These are phyloP conservation scores for Trichoderma koningiopsis DNA, from an alignment of 2,329 filamentous ascomycete genomes.

Conservation along the genomic window DNA sequence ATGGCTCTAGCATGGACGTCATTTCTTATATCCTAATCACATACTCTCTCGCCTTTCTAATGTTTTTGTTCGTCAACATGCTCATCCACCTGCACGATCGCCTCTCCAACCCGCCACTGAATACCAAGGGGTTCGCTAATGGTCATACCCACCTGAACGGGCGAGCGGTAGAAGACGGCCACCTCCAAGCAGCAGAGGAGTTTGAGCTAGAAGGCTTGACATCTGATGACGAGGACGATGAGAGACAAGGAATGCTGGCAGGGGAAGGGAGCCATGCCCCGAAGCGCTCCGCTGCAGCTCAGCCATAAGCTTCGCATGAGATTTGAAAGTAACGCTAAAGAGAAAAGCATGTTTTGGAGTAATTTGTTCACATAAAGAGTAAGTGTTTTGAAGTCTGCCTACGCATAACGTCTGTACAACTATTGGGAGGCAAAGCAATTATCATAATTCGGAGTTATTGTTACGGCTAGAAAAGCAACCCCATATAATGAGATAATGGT, in stretches of 20 bases:
- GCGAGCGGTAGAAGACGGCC: slow-evolving; percentile 51
- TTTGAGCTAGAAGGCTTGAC: slow-evolving; percentile 92
- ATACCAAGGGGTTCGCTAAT: slow-evolving; percentile 43
- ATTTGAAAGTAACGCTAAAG: background rate
- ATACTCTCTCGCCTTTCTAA: slow-evolving; percentile 83
- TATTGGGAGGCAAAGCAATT: background rate
- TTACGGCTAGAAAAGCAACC: background rate
- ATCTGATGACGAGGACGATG: slow-evolving; percentile 79
- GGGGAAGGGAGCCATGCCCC: background rate
- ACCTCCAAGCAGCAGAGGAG: slow-evolving; percentile 79
- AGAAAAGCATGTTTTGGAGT: background rate
- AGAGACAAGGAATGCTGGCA: slow-evolving; percentile 42
- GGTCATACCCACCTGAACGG: slow-evolving; percentile 41
- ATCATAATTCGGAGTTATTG: background rate
- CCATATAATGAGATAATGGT: background rate
- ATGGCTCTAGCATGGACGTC: slow-evolving; percentile 75
- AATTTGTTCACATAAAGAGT: background rate
- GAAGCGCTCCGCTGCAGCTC: slow-evolving; percentile 3
- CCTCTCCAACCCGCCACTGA: slow-evolving; percentile 43
- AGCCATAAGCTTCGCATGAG: background rate
- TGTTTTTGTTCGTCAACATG: slow-evolving; percentile 90
- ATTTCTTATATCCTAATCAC: slow-evolving; percentile 91
- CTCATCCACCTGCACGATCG: slow-evolving; percentile 83
- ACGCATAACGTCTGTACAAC: slow-evolving; percentile 18
- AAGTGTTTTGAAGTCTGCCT: slow-evolving; percentile 15